These are phyloP conservation scores for Leavenworthia alabamica DNA, from an alignment of 345 rosid species.

Conservation along the genomic window DNA sequence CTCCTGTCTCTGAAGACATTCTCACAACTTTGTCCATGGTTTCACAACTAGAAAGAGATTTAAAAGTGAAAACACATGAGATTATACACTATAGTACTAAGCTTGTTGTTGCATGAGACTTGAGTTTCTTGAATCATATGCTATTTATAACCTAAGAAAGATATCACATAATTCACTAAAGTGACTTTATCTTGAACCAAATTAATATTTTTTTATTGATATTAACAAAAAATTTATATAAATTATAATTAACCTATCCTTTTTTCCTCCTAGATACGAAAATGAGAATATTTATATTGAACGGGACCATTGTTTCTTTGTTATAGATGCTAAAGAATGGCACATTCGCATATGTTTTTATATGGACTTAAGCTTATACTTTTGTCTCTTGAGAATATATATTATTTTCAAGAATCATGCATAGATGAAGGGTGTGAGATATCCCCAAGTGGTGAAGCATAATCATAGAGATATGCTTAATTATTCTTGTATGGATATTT, in stretches of 20 bases:
- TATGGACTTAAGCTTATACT: no score
- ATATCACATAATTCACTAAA: conserved; percentile 18
- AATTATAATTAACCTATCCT: conserved; percentile 6
- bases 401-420: conserved; percentile 22
- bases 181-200: conserved; percentile 17
- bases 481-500: conserved; percentile 21
- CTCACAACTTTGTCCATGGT: conserved; percentile 64
- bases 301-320: conserved; percentile 21
- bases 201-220: not conserved
- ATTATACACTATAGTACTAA: not conserved
- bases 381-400: no score
- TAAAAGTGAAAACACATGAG: conserved; percentile 2
- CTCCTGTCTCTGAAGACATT: conserved; percentile 58
- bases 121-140: conserved; percentile 11
- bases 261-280: conserved; percentile 27
- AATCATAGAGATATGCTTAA: conserved; percentile 31
- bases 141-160: conserved; percentile 26
- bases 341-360: conserved; percentile 10
- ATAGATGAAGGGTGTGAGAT: conserved; percentile 21
- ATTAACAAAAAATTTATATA: conserved; percentile 8
- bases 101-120: conserved; percentile 27
- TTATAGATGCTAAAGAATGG: conserved; percentile 26
- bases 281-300: conserved; percentile 21
- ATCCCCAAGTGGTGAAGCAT: conserved; percentile 24
- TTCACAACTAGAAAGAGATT: no score